Evolutionary conservation across 75 land plant genomes (phyloP).

Genomic region (Selaginella tamariscina): DNA sequence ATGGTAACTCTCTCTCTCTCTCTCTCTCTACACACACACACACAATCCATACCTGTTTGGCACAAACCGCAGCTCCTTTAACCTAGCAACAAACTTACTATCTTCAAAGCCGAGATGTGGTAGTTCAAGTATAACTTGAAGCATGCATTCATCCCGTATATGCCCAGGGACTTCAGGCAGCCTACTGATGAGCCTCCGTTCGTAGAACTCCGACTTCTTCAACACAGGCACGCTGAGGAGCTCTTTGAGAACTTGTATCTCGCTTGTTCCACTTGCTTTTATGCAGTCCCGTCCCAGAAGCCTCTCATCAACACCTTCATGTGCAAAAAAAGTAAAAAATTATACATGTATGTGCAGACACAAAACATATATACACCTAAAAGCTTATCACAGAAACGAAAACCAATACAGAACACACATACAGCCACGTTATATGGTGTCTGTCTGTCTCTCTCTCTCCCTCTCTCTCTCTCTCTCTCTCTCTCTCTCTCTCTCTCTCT

Average conservation of each 20-base stretch:
- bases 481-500: too few relatives aligned
- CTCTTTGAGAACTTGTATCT: constrained; percentile 45
- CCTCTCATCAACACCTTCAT: constrained; percentile 33
- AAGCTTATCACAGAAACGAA: too few relatives aligned
- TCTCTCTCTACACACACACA: too few relatives aligned
- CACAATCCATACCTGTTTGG: too few relatives aligned
- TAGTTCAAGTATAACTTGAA: constrained; percentile 53
- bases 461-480: too few relatives aligned
- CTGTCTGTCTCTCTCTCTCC: too few relatives aligned
- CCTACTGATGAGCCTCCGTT: constrained; percentile 40
- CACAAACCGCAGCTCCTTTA: constrained; percentile 53
- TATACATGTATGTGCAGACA: too few relatives aligned
- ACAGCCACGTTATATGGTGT: too few relatives aligned
- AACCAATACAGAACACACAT: too few relatives aligned
- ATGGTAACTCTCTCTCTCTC: too few relatives aligned
- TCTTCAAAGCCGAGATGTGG: constrained; percentile 64
- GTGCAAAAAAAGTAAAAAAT: too few relatives aligned
- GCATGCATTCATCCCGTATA: constrained; percentile 49
- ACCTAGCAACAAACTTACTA: constrained; percentile 32
- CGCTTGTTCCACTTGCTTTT: constrained; percentile 26
- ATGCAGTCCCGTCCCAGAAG: constrained; percentile 57
- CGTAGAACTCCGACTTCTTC: constrained; percentile 52
- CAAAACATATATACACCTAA: too few relatives aligned
- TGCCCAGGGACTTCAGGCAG: constrained; percentile 35
- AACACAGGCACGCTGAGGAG: constrained; percentile 43